Conservation (phyloP, 1,284 basidiomycete species). For the Ceraceosorus guamensis region DNA sequence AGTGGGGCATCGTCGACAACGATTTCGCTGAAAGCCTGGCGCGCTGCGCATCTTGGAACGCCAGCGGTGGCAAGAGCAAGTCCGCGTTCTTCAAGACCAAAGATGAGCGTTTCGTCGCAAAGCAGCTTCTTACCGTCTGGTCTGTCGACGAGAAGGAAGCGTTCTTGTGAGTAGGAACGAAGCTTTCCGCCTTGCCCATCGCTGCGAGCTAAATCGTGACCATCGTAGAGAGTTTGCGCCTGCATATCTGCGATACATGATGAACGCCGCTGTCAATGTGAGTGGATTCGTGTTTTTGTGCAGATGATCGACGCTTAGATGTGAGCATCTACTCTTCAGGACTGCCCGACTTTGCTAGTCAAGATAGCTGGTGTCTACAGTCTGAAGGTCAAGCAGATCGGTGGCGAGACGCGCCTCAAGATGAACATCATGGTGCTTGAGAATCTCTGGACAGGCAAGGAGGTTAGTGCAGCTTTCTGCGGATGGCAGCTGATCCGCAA, state of each 20-base stretch:
- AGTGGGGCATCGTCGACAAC: constrained; percentile 27
- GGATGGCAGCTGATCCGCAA: too few relatives aligned
- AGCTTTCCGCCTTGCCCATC: too few relatives aligned
- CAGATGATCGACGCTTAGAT: background rate
- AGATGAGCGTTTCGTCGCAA: constrained; percentile 34
- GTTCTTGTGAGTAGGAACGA: constrained; percentile 19
- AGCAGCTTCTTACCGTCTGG: constrained; percentile 39
- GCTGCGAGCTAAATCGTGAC: background rate
- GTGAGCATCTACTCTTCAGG: constrained; percentile 5
- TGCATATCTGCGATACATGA: constrained; percentile 39
- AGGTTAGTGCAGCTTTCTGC: too few relatives aligned
- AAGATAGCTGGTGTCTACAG: constrained; percentile 41
- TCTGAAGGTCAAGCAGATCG: constrained; percentile 40
- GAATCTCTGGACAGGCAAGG: constrained; percentile 32
- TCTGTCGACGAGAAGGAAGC: constrained; percentile 41
- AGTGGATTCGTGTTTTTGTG: constrained; percentile 7
- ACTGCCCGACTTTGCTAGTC: constrained; percentile 37
- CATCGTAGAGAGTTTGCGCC: constrained; percentile 29
- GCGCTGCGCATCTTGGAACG: constrained; percentile 28
- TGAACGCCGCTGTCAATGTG: constrained; percentile 20
- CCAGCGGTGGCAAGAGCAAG: constrained; percentile 34
- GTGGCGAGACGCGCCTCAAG: constrained; percentile 31
- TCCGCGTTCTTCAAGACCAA: constrained; percentile 35
- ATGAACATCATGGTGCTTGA: constrained; percentile 41
- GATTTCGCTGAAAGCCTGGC: constrained; percentile 34